A percentile compares a stretch with the other conserved stretches of the same genome.
Evolutionary conservation across 2,329 filamentous ascomycete genomes (phyloP).

Genomic region (Penicillium sp.): DNA sequence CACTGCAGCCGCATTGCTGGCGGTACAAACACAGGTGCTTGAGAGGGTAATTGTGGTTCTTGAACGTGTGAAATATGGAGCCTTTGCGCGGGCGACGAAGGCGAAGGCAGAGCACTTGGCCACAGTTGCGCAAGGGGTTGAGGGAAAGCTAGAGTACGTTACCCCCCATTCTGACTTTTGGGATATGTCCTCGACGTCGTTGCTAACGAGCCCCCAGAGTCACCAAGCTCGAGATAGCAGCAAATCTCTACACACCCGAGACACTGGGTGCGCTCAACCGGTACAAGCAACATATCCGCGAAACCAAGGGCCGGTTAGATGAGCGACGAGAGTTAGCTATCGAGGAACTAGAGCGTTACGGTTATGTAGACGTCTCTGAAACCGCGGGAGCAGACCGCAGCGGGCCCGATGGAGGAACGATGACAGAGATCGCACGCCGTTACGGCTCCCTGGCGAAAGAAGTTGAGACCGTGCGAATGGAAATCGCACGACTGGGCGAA

Average conservation of each 20-base stretch:
- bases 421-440: slow-evolving; percentile 38
- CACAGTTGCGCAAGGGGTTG: slow-evolving; percentile 38
- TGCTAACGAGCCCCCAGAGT: slow-evolving; percentile 26
- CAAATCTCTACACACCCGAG: slow-evolving; percentile 41
- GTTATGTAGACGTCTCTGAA: slow-evolving; percentile 14
- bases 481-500: slow-evolving; percentile 23
- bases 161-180: neutral
- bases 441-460: slow-evolving; percentile 40
- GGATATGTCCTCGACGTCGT: neutral
- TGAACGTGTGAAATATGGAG: slow-evolving; percentile 41
- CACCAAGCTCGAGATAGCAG: slow-evolving; percentile 36
- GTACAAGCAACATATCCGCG: slow-evolving; percentile 35
- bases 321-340: slow-evolving; percentile 29
- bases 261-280: slow-evolving; percentile 31
- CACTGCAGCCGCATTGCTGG: slow-evolving; percentile 36
- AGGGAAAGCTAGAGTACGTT: slow-evolving; percentile 39
- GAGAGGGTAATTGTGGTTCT: slow-evolving; percentile 41
- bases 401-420: slow-evolving; percentile 11
- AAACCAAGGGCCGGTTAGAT: slow-evolving; percentile 30
- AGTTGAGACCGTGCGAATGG: slow-evolving; percentile 36
- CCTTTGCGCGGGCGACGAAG: slow-evolving; percentile 34
- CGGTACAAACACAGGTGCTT: slow-evolving; percentile 31
- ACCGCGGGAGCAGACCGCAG: neutral
- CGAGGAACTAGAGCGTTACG: slow-evolving; percentile 29
- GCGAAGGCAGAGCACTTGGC: slow-evolving; percentile 42